Conservation (phyloP, 1,284 basidiomycete genomes). For the Cerrena zonata region DNA sequence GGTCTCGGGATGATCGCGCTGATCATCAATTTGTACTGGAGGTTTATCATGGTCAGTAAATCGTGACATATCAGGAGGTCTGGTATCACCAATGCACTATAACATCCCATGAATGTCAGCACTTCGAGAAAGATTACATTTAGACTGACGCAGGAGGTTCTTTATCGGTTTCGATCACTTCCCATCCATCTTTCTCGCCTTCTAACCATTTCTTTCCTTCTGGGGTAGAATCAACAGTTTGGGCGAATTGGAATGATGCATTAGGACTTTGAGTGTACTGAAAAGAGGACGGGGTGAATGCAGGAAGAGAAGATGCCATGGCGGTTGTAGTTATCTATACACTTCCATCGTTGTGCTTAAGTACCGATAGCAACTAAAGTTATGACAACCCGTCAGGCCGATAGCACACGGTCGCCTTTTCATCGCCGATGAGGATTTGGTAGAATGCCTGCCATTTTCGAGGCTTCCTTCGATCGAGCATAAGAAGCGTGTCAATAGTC, state of each 20-base stretch:
- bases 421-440: background rate
- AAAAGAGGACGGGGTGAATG: background rate
- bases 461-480: too few species aligned
- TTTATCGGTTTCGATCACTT: slow-evolving; percentile 44
- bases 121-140: background rate
- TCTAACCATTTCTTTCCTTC: slow-evolving; percentile 46
- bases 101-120: too few species aligned
- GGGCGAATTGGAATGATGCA: slow-evolving; percentile 53
- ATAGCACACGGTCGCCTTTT: too few species aligned
- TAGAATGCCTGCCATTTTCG: too few species aligned
- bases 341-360: too few species aligned
- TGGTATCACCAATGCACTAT: background rate
- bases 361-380: too few species aligned
- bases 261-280: slow-evolving; percentile 47
- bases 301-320: too few species aligned
- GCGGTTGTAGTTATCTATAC: too few species aligned
- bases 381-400: too few species aligned
- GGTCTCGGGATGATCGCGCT: slow-evolving; percentile 68
- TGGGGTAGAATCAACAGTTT: slow-evolving; percentile 44
- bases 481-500: too few species aligned
- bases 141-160: slow-evolving; percentile 38
- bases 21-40: slow-evolving; percentile 46
- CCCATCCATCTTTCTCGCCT: slow-evolving; percentile 51
- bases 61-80: background rate
- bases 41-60: background rate